Evolutionary conservation across 371 early-diverging fungal genomes (phyloP).

Genomic region (Mycotypha africana): DNA sequence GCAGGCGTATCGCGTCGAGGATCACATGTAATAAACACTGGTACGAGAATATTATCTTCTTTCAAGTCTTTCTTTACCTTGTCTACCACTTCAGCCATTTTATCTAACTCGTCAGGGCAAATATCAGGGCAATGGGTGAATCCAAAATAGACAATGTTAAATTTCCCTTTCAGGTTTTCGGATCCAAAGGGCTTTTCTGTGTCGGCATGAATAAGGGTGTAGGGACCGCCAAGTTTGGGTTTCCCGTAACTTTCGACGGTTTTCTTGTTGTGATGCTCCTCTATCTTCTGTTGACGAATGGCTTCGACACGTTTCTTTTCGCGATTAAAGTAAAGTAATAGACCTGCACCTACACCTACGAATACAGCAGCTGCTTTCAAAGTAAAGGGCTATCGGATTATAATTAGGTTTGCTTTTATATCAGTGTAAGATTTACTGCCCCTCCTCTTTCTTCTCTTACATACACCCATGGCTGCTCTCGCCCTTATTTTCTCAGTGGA

Average conservation of each 20-base stretch:
- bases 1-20: constrained; percentile 89
- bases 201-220: constrained; percentile 76
- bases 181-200: constrained; percentile 28
- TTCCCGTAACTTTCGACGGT: constrained; percentile 53
- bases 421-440: neutral
- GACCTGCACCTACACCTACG: constrained; percentile 53
- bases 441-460: neutral
- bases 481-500: constrained; percentile 9
- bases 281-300: constrained; percentile 45
- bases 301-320: constrained; percentile 57
- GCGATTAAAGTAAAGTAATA: constrained; percentile 54
- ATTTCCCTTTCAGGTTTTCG: constrained; percentile 67
- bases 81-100: constrained; percentile 91
- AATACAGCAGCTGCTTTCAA: constrained; percentile 49
- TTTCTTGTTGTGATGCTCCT: constrained; percentile 23
- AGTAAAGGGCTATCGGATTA: constrained; percentile 31
- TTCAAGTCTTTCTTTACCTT: constrained; percentile 50
- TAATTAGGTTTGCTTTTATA: neutral
- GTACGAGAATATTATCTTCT: constrained; percentile 60
- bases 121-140: constrained; percentile 98
- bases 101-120: constrained; percentile 97
- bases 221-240: constrained; percentile 94
- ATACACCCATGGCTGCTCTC: constrained; percentile 21
- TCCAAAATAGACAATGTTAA: constrained; percentile 92
- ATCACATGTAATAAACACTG: constrained; percentile 96